Evolutionary conservation across 495 filamentous ascomycete genomes (phyloP).

Genomic region (Hyaloscypha variabilis): DNA sequence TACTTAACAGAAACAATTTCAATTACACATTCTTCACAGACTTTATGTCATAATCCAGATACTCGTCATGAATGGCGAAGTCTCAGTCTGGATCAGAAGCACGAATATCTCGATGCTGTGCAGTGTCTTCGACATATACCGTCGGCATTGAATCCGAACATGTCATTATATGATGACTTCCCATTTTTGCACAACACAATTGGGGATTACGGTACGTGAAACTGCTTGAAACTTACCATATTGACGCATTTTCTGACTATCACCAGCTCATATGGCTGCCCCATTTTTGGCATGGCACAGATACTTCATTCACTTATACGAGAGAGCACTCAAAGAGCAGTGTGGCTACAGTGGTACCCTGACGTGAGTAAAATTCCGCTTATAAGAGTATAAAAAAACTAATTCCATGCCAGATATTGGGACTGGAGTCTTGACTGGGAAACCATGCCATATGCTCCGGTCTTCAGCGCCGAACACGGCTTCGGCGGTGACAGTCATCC

Average conservation of each 20-base stretch:
- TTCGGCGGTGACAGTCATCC: constrained; percentile 16
- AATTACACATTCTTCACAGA: no score
- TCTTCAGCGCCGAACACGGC: constrained; percentile 6
- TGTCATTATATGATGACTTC: constrained; percentile 18
- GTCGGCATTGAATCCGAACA: background rate
- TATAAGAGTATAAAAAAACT: background rate
- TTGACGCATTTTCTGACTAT: background rate
- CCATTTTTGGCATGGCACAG: constrained; percentile 71
- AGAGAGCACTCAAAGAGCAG: constrained; percentile 65
- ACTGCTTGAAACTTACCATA: background rate
- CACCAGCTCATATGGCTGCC: background rate
- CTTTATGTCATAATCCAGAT: constrained; percentile 1
- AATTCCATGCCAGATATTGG: constrained; percentile 14
- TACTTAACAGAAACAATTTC: no score
- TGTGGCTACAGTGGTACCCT: constrained; percentile 64
- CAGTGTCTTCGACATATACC: constrained; percentile 10
- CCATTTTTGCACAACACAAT: constrained; percentile 13
- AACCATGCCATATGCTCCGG: constrained; percentile 4
- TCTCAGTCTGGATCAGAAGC: background rate
- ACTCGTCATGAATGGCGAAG: constrained; percentile 7
- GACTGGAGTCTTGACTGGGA: constrained; percentile 21
- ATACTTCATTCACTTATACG: constrained; percentile 68
- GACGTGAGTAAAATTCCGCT: background rate
- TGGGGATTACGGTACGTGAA: background rate
- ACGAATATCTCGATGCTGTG: constrained; percentile 17